Evolutionary conservation across 192 early-diverging fungal species (phyloP).

Genomic region (Podila epigama): DNA sequence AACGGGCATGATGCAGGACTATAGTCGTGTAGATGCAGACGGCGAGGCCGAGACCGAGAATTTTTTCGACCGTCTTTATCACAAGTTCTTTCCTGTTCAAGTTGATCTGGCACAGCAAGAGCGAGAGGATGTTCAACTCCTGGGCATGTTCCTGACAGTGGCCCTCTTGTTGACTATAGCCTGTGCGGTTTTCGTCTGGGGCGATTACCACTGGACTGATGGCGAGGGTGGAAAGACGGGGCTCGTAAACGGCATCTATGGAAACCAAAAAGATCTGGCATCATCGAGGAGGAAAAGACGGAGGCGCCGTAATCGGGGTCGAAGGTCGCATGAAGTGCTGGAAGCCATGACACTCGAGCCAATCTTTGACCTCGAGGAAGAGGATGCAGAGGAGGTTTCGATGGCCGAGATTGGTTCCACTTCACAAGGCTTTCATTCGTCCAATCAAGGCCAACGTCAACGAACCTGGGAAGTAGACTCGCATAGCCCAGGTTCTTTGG

Average conservation of each 20-base stretch:
- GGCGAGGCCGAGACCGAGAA: constrained; percentile 17
- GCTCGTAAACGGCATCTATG: constrained; percentile 36
- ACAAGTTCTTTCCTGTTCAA: constrained; percentile 32
- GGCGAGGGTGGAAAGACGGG: constrained; percentile 46
- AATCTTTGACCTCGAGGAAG: constrained; percentile 40
- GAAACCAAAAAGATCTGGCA: neutral
- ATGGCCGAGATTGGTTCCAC: constrained; percentile 26
- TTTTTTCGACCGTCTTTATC: constrained; percentile 40
- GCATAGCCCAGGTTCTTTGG: neutral
- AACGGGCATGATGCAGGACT: constrained; percentile 50
- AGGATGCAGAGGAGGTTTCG: constrained; percentile 33
- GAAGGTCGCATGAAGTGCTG: constrained; percentile 41
- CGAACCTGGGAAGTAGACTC: neutral
- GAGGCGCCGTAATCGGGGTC: constrained; percentile 4
- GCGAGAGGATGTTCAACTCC: constrained; percentile 22
- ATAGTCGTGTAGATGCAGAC: neutral
- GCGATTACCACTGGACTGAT: constrained; percentile 47
- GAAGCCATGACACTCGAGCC: constrained; percentile 40
- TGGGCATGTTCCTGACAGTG: constrained; percentile 36
- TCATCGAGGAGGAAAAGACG: neutral
- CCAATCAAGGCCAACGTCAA: neutral
- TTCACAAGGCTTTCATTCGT: neutral
- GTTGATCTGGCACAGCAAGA: constrained; percentile 21
- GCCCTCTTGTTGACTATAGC: constrained; percentile 11
- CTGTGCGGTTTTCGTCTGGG: constrained; percentile 42